Evolutionary conservation across 129 eudicot species (phyloP), one percentile per base, ranked within the genome.

Genomic region (Dittrichia graveolens): DNA sequence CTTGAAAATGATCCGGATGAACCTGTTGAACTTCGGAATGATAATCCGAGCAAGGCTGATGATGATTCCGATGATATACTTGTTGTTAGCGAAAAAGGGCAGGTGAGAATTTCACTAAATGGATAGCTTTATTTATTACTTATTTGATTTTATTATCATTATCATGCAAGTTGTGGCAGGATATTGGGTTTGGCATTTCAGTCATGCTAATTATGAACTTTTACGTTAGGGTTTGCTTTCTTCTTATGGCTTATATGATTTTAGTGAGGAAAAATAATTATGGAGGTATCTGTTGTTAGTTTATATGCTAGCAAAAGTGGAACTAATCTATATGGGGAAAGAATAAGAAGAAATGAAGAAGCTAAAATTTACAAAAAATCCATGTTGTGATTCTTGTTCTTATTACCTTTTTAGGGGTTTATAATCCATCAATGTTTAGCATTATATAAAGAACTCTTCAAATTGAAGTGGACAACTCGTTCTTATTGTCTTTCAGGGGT

Each of bases 1-100:
- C 82, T 94, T 84, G 97, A 94, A 52, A 76, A 84, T 3, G 94
- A 94, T 62, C 99, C 99, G 0, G 92, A 90, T 77, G 84, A 83
- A 60, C 73, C 76, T 5, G 73, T 72, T 63, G 70, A 55, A 0
- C 61, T 70, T 42, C 64, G 40, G 75, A 72, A 45, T 63, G 69
- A 49, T 42, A 39, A 10, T 5, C 44, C 5, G 35, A 44, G 8
- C 24, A 81, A 37, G 5, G 95, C 77, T 18, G 75, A 42, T 50
- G 82, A 68, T 42, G 96, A 85, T 70, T 73, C 79, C 0, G 96
- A 85, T 75, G 99, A 90, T 40, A 38, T 94, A 61, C 63, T 78
- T 39, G 84, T 94, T 79, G 89, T 94, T 61, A 78, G 85, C 6
- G 91, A 87, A 71, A 88, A 83, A 73, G 99, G 97, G 18, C 93